A percentile compares a stretch with the other conserved stretches of the same genome.
These are phyloP conservation scores for Colletotrichum chlorophyti DNA, from an alignment of 2,329 filamentous ascomycete genomes.

Conservation along the genomic window DNA sequence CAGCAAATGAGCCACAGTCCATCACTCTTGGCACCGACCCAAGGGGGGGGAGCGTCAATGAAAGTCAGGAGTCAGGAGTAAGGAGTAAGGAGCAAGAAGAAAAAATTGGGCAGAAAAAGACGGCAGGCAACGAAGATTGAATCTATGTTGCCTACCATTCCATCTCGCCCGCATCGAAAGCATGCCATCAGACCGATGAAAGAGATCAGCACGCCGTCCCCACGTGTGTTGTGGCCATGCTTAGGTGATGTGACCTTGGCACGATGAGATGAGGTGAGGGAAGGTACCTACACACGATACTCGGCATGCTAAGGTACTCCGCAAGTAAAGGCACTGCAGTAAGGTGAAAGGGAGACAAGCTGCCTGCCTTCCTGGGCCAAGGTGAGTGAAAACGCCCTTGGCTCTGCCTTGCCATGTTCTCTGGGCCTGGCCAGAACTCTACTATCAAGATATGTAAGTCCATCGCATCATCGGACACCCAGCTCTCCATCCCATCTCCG, in stretches of 20 bases:
- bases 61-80: not conserved
- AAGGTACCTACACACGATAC: not conserved
- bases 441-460: not conserved
- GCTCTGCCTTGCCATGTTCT: not conserved
- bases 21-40: constrained; percentile 14
- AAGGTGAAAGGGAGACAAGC: too few relatives aligned
- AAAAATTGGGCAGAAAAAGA: not conserved
- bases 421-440: not conserved
- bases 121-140: not conserved
- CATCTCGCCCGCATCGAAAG: not conserved
- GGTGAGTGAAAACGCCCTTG: too few relatives aligned
- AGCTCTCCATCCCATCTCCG: not conserved
- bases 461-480: not conserved
- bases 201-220: constrained; percentile 1
- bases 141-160: not conserved
- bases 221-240: constrained; percentile 11
- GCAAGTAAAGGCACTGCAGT: too few relatives aligned
- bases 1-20: constrained; percentile 20
- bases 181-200: not conserved
- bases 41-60: not conserved
- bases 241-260: too few relatives aligned
- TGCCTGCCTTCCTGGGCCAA: not conserved
- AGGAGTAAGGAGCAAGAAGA: too few relatives aligned
- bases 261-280: not conserved
- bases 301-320: not conserved